Evolutionary conservation across 805 yeast genomes (phyloP).

Genomic region (Kluyveromyces nonfermentans): DNA sequence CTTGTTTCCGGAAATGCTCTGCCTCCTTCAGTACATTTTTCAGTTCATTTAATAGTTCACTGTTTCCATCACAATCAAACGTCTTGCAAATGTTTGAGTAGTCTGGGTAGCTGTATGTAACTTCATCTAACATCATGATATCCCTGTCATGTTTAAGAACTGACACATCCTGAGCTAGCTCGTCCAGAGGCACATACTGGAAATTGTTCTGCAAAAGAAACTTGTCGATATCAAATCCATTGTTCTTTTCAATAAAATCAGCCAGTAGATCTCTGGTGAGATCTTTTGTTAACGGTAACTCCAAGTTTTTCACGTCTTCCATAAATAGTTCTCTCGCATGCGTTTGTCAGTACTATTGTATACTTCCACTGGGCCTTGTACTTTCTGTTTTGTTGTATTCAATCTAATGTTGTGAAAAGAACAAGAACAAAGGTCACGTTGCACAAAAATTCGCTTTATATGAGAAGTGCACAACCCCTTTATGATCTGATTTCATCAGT

Average conservation of each 20-base stretch:
- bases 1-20: conserved; percentile 13
- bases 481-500: too few relatives aligned
- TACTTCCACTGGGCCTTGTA: too few relatives aligned
- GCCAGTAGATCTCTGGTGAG: conserved; percentile 21
- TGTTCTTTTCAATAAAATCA: conserved; percentile 12
- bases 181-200: conserved; percentile 25
- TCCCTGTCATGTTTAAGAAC: conserved; percentile 19
- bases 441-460: too few relatives aligned
- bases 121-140: conserved; percentile 18
- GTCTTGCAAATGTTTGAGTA: conserved; percentile 21
- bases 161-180: conserved; percentile 19
- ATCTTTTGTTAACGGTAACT: conserved; percentile 22
- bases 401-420: too few relatives aligned
- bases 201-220: conserved; percentile 25
- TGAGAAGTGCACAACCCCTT: too few relatives aligned
- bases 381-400: too few relatives aligned
- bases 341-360: neutral
- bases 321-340: conserved; percentile 8
- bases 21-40: conserved; percentile 18
- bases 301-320: conserved; percentile 20
- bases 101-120: conserved; percentile 19
- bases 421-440: too few relatives aligned
- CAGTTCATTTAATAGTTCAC: conserved; percentile 14
- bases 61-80: conserved; percentile 3
- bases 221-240: conserved; percentile 19